Percentiles rank a stretch among this genome's conserved stretches.
Conservation (phyloP, 495 filamentous ascomycete genomes). For the Talaromyces borbonicus region DNA sequence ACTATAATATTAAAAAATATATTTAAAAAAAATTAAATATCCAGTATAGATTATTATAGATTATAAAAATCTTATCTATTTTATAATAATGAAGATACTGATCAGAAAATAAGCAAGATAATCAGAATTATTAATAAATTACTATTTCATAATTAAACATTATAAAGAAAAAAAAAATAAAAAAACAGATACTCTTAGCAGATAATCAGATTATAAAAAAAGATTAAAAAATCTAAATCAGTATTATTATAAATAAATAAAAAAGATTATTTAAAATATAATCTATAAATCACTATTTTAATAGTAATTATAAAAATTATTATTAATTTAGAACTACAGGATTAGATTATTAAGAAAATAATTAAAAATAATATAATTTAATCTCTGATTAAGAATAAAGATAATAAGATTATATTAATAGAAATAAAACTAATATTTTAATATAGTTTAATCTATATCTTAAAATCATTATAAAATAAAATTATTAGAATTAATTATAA, state of each 20-base stretch:
- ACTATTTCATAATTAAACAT: no score
- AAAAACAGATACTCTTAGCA: no score
- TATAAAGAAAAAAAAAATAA: no score
- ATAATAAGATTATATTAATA: neutral
- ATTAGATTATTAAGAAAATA: neutral
- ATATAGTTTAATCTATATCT: neutral
- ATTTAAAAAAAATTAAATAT: neutral
- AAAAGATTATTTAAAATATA: no score
- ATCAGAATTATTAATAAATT: no score
- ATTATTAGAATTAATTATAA: no score
- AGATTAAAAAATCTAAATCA: no score
- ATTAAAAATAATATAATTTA: neutral
- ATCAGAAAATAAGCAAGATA: neutral
- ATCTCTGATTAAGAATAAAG: neutral
- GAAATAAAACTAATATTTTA: neutral
- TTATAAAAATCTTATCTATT: neutral
- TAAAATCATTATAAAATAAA: neutral
- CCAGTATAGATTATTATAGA: neutral
- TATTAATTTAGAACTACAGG: neutral
- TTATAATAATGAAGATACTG: conserved; percentile 1
- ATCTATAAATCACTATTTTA: no score
- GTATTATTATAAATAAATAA: no score
- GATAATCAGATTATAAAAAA: no score
- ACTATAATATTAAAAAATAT: neutral
- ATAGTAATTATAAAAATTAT: neutral